These are phyloP conservation scores for Eragrostis curvula DNA, from an alignment of 176 grass and related monocot genomes.

Conservation along the genomic window DNA sequence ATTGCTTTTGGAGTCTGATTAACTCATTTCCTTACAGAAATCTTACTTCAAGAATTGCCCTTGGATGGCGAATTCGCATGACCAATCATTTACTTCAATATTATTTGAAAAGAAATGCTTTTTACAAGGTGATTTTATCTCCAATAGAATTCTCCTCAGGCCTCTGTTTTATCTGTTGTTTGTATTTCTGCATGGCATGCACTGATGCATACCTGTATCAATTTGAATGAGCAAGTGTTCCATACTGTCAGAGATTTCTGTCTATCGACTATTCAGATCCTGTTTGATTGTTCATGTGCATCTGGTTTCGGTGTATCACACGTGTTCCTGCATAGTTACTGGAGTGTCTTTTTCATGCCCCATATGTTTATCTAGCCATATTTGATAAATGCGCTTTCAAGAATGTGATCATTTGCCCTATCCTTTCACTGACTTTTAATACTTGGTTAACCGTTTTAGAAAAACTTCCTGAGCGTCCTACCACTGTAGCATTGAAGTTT, in stretches of 20 bases:
- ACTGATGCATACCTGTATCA: not conserved
- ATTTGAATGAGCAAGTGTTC: not conserved
- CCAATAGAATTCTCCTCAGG: not conserved
- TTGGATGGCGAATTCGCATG: conserved; percentile 95
- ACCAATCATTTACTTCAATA: conserved; percentile 91
- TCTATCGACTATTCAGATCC: not conserved
- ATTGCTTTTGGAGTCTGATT: conserved; percentile 32
- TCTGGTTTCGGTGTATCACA: too few species aligned
- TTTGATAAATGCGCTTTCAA: not conserved
- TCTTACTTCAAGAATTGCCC: conserved; percentile 83
- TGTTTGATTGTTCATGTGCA: not conserved
- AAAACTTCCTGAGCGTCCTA: not conserved
- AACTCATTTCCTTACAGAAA: conserved; percentile 61
- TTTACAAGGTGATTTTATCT: conserved; percentile 69
- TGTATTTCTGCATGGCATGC: not conserved
- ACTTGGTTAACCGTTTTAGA: not conserved
- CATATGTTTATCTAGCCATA: not conserved
- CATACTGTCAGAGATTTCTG: not conserved
- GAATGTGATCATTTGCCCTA: not conserved
- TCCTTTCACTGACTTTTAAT: not conserved
- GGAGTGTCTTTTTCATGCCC: not conserved
- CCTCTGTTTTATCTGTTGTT: not conserved
- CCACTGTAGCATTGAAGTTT: not conserved
- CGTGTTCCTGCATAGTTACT: not conserved
- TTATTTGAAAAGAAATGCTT: conserved; percentile 93